Evolutionary conservation across 106 monocot species (phyloP), one percentile per base, ranked within the genome.

Genomic region (Alisma plantagoaquatica): DNA sequence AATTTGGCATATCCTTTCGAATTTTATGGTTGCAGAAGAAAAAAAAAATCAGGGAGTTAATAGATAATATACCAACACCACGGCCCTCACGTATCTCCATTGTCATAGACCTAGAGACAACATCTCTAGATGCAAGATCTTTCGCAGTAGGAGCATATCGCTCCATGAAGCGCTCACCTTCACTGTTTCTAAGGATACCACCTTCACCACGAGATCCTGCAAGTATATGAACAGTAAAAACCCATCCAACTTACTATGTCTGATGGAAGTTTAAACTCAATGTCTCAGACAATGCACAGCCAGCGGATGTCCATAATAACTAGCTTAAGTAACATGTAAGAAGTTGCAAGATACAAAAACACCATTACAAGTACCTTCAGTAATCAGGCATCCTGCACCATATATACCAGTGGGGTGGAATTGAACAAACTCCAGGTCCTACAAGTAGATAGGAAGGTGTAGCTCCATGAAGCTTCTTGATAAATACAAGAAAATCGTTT

Each of bases 401-500:
- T 96, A 96, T 50, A 96, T 96, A 45, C 94, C 94, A 27, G 94
- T 96, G 12, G 94, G 94, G 53, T 96, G 94, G 57, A 96, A 96
- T 58, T 96, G 96, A 43, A 96, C 81, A 78, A 96, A 96, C 70
- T 96, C 96, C 75, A 96, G 88, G 68, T 96, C 96, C 96, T 96
- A 68, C 51, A 73, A 4, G n/a, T n/a, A n/a, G n/a, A n/a, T n/a
- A n/a, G n/a, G n/a, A n/a, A n/a, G n/a, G n/a, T n/a, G n/a, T n/a
- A n/a, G n/a, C n/a, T n/a, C n/a, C n/a, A n/a, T n/a, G n/a, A n/a
- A n/a, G n/a, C n/a, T n/a, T n/a, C n/a, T n/a, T n/a, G n/a, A n/a
- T n/a, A n/a, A n/a, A n/a, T n/a, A n/a, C n/a, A n/a, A n/a, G n/a
- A n/a, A n/a, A n/a, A n/a, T n/a, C n/a, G n/a, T n/a, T n/a, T n/a